These are phyloP conservation scores for Fusarium redolens DNA, from an alignment of 2,329 filamentous ascomycete species.

Conservation along the genomic window DNA sequence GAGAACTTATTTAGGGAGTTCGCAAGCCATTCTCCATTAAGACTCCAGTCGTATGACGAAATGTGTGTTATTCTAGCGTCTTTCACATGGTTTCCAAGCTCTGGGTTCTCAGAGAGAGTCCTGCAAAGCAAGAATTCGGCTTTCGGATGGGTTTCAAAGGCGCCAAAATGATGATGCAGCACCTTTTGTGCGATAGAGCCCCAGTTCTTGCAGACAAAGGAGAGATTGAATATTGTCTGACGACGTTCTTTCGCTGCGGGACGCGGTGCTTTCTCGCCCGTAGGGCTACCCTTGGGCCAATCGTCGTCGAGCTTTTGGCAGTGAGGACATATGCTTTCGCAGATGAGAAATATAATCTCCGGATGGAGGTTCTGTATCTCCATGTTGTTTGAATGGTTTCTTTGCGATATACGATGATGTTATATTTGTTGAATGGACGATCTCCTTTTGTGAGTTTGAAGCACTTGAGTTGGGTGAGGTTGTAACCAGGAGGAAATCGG, in stretches of 20 bases:
- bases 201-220: not conserved
- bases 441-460: fast-evolving
- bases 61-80: not conserved
- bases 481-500: not conserved
- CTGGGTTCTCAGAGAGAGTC: not conserved
- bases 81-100: not conserved
- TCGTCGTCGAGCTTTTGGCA: not conserved
- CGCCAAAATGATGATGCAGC: not conserved
- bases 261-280: too few species aligned
- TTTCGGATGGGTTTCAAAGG: not conserved
- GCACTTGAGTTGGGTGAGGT: not conserved
- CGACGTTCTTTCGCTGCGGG: not conserved
- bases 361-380: not conserved
- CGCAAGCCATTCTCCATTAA: not conserved
- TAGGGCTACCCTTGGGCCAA: too few species aligned
- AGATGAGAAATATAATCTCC: not conserved
- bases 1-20: not conserved
- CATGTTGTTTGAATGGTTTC: not conserved
- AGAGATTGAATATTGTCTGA: not conserved
- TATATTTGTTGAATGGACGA: not conserved
- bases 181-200: not conserved
- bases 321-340: not conserved
- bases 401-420: not conserved
- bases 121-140: not conserved
- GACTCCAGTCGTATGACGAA: fast-evolving